These are phyloP conservation scores for Pugionium dolabratum DNA, from an alignment of 345 rosid species.

Conservation along the genomic window DNA sequence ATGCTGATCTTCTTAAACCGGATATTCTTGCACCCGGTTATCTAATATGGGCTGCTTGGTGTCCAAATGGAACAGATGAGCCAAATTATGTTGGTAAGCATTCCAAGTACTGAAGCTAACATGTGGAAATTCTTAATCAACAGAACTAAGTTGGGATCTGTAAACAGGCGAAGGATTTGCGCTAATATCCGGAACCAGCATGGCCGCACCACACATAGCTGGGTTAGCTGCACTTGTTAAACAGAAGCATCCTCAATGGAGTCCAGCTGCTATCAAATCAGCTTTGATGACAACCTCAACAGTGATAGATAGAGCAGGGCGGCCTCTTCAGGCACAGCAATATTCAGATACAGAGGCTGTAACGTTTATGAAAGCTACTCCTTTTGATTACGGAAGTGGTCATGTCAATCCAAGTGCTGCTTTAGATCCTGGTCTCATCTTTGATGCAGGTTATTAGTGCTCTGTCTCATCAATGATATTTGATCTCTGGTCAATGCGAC, in stretches of 20 bases:
- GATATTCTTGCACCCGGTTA: conserved; percentile 98
- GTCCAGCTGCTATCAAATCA: conserved; percentile 97
- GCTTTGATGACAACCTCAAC: conserved; percentile 95
- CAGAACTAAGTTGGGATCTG: conserved; percentile 8
- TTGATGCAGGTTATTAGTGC: conserved; percentile 68
- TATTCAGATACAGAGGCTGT: conserved; percentile 83
- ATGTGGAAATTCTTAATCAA: conserved; percentile 11
- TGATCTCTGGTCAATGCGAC: not conserved
- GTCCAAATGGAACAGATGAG: conserved; percentile 96
- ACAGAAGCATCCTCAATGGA: conserved; percentile 95
- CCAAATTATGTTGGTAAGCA: conserved; percentile 77
- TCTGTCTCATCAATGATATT: conserved; percentile 11
- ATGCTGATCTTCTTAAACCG: conserved; percentile 99
- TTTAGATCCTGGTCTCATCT: conserved; percentile 92
- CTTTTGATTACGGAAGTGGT: conserved; percentile 97
- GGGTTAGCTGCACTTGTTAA: conserved; percentile 98
- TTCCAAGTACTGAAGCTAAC: conserved; percentile 12
- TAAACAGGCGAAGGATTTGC: conserved; percentile 96
- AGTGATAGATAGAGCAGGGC: conserved; percentile 79
- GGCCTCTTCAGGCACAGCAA: conserved; percentile 90
- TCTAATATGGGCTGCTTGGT: conserved; percentile 99
- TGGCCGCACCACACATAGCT: conserved; percentile 99
- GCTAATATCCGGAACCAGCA: conserved; percentile 96
- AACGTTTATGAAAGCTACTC: conserved; percentile 82
- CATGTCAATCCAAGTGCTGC: conserved; percentile 97